phyloP scores from a whole-genome alignment of 495 filamentous ascomycete species.

The Massariosphaeria phaeospora region DNA sequence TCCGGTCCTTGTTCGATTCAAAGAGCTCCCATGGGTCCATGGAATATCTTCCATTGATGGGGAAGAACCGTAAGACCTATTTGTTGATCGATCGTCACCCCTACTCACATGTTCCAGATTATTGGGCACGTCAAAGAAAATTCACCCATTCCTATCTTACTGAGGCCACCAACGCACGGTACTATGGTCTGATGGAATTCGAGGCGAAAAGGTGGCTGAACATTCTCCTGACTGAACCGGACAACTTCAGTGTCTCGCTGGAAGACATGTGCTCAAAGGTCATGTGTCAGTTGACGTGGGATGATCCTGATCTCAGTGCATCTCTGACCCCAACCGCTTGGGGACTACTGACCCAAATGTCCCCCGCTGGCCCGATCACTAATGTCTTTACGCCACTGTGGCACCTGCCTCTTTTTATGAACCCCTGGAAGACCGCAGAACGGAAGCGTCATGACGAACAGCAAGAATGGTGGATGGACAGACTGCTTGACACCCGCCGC shows the following conservation, averaged over 20 bases:
- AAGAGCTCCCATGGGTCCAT: constrained; percentile 38
- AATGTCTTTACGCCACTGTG: constrained; percentile 40
- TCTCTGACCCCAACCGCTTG: constrained; percentile 38
- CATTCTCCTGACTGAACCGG: constrained; percentile 34
- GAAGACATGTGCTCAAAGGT: constrained; percentile 41
- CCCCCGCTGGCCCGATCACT: constrained; percentile 41
- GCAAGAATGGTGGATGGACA: constrained; percentile 38
- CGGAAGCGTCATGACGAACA: constrained; percentile 38
- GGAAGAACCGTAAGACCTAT: constrained; percentile 37
- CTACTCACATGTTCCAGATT: constrained; percentile 27
- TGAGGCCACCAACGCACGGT: constrained; percentile 38
- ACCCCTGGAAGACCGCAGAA: constrained; percentile 39
- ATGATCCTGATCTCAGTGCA: constrained; percentile 35
- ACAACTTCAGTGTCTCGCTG: constrained; percentile 39
- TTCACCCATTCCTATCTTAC: constrained; percentile 39
- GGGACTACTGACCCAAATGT: constrained; percentile 42
- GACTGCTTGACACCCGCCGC: constrained; percentile 17
- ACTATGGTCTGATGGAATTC: constrained; percentile 38
- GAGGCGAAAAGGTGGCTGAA: constrained; percentile 40
- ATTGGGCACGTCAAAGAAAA: constrained; percentile 41
- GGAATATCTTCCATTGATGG: constrained; percentile 41
- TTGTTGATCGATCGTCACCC: not conserved
- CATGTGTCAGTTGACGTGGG: constrained; percentile 38
- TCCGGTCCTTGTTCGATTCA: constrained; percentile 37
- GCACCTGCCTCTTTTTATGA: constrained; percentile 37